Conservation (phyloP, 31 red algal genomes). For the Porphyra umbilicalis region DNA sequence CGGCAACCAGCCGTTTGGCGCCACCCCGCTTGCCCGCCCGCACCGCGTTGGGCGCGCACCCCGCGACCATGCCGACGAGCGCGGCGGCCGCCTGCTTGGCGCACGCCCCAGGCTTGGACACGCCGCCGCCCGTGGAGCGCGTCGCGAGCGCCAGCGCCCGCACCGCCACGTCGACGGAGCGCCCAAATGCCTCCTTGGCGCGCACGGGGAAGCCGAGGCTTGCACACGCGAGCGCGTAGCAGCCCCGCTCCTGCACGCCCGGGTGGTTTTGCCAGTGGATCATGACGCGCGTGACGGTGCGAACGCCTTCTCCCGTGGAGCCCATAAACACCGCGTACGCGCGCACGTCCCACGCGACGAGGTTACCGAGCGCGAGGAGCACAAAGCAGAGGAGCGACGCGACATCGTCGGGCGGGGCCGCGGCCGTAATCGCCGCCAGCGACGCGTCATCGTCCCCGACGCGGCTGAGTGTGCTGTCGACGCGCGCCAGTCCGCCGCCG, state of each 20-base stretch:
- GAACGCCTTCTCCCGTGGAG: constrained; percentile 25
- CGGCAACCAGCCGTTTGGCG: not conserved
- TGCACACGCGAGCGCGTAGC: constrained; percentile 65
- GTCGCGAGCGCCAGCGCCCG: constrained; percentile 18
- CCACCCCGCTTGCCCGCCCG: not conserved
- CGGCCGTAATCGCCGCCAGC: not conserved
- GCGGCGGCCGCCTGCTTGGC: not conserved
- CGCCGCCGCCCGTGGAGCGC: not conserved
- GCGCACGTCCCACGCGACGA: constrained; percentile 69
- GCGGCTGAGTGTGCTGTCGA: not conserved
- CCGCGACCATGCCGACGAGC: not conserved
- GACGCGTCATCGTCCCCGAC: not conserved
- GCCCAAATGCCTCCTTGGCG: constrained; percentile 41
- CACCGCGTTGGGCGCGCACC: not conserved
- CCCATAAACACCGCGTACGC: constrained; percentile 47
- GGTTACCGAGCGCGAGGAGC: constrained; percentile 56
- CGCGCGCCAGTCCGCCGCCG: not conserved
- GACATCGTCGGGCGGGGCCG: not conserved
- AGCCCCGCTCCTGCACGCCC: constrained; percentile 65
- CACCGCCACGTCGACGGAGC: constrained; percentile 36
- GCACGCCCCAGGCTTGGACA: not conserved
- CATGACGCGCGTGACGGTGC: constrained; percentile 49
- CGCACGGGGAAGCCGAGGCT: constrained; percentile 40
- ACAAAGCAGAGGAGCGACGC: not conserved
- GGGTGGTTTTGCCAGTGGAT: constrained; percentile 26